Conservation (phyloP, 192 early-diverging fungal species). For the Coemansia interrupta region DNA sequence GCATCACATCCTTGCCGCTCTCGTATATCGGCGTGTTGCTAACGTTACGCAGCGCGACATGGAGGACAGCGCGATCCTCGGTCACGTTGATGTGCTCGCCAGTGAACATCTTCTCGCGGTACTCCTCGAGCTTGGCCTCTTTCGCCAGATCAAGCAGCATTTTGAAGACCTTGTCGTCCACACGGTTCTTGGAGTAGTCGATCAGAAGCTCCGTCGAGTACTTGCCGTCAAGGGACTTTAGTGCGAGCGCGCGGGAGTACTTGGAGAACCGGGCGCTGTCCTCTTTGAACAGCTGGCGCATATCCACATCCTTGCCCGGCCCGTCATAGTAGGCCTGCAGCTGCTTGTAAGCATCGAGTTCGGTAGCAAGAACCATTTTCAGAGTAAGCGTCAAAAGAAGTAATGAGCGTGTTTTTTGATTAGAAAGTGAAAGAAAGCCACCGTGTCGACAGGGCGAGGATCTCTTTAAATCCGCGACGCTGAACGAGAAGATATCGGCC, state of each 20-base stretch:
- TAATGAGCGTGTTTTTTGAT: no score
- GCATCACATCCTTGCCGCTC: conserved; percentile 88
- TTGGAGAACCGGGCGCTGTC: conserved; percentile 75
- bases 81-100: conserved; percentile 97
- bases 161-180: conserved; percentile 75
- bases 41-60: conserved; percentile 89
- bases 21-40: conserved; percentile 81
- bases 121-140: conserved; percentile 81
- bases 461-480: no score
- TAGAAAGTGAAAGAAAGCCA: no score
- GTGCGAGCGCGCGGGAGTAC: conserved; percentile 71
- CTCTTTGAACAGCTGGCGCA: conserved; percentile 76
- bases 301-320: conserved; percentile 65
- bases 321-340: conserved; percentile 86
- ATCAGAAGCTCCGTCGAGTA: conserved; percentile 67
- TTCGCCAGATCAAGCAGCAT: conserved; percentile 77
- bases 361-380: conserved; percentile 65
- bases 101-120: conserved; percentile 90
- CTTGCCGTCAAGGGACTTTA: conserved; percentile 50
- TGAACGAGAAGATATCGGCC: no score
- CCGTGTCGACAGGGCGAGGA: no score
- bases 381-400: background rate
- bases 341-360: conserved; percentile 79
- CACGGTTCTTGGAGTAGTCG: conserved; percentile 96
- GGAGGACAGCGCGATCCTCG: conserved; percentile 92